Conservation (phyloP, 192 early-diverging fungal species). For the Coemansia asiatica region DNA sequence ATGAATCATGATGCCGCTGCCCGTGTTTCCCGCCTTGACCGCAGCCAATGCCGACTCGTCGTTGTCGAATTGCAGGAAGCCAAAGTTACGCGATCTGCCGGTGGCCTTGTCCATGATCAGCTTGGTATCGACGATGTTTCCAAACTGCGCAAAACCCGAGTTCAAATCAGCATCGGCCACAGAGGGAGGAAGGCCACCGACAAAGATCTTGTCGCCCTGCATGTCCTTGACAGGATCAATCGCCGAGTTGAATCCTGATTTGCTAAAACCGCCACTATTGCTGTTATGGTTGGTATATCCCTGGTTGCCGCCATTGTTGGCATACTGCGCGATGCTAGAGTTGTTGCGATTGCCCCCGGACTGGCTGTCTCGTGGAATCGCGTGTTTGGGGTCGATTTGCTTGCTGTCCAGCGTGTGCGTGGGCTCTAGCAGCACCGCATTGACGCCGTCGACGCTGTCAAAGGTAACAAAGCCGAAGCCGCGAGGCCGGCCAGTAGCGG, state of each 20-base stretch:
- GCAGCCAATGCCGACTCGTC: slow-evolving; percentile 62
- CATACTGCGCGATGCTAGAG: background rate
- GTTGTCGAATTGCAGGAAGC: slow-evolving; percentile 87
- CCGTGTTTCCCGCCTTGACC: slow-evolving; percentile 42
- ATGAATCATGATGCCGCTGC: slow-evolving; percentile 41
- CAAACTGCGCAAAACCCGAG: slow-evolving; percentile 81
- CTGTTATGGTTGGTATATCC: slow-evolving; percentile 3
- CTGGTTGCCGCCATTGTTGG: background rate
- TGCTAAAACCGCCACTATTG: background rate
- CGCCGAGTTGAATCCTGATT: slow-evolving; percentile 1
- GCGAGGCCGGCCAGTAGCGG: slow-evolving; percentile 81
- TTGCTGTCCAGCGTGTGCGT: slow-evolving; percentile 74
- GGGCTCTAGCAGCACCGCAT: slow-evolving; percentile 69
- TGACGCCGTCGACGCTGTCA: slow-evolving; percentile 71
- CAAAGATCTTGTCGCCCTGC: slow-evolving; percentile 80
- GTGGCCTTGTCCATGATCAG: slow-evolving; percentile 83
- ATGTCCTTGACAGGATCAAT: slow-evolving; percentile 37
- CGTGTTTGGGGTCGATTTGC: slow-evolving; percentile 55
- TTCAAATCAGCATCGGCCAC: slow-evolving; percentile 83
- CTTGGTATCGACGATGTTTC: slow-evolving; percentile 79
- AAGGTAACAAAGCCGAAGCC: slow-evolving; percentile 97
- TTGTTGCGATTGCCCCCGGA: slow-evolving; percentile 8
- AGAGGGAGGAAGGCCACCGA: slow-evolving; percentile 82
- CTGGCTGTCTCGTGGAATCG: slow-evolving; percentile 48
- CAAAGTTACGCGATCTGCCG: slow-evolving; percentile 85